Percentiles rank a stretch among this genome's conserved stretches.
Conservation (phyloP, 2,329 filamentous ascomycete genomes). For the Pyrenophora teres region DNA sequence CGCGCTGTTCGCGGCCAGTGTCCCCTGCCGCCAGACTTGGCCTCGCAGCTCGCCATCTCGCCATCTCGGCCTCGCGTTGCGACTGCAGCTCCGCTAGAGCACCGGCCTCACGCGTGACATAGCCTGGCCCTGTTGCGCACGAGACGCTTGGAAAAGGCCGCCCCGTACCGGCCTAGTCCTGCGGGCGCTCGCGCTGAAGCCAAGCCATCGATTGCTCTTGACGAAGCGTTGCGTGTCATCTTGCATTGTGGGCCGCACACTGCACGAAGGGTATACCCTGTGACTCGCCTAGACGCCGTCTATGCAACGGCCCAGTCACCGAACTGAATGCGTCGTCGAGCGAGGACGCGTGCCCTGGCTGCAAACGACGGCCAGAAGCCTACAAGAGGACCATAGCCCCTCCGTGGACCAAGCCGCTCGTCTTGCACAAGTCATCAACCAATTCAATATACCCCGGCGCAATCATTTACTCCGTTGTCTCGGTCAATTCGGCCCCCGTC, state of each 20-base stretch:
- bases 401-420: slow-evolving; percentile 10
- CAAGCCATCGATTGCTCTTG: slow-evolving; percentile 22
- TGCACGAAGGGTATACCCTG: slow-evolving; percentile 29
- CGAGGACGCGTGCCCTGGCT: slow-evolving; percentile 18
- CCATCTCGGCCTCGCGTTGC: slow-evolving; percentile 20
- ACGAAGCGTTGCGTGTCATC: slow-evolving; percentile 37
- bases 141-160: slow-evolving; percentile 16
- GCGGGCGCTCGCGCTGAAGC: slow-evolving; percentile 23
- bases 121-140: slow-evolving; percentile 23
- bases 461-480: slow-evolving; percentile 1
- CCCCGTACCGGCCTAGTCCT: slow-evolving; percentile 24
- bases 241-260: slow-evolving; percentile 31
- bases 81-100: slow-evolving; percentile 18
- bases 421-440: slow-evolving; percentile 1
- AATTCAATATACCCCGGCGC: background rate
- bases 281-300: slow-evolving; percentile 35
- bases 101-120: slow-evolving; percentile 24
- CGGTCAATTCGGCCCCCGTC: slow-evolving; percentile 2
- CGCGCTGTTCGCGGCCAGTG: background rate
- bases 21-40: slow-evolving; percentile 12
- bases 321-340: slow-evolving; percentile 24
- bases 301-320: slow-evolving; percentile 27
- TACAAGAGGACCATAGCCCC: slow-evolving; percentile 35
- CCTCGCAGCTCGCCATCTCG: slow-evolving; percentile 3
- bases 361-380: slow-evolving; percentile 6